A percentile compares a stretch with the other conserved stretches of the same genome.
These are phyloP conservation scores for Quercus tomentella DNA, from an alignment of 331 rosid species.

Conservation along the genomic window DNA sequence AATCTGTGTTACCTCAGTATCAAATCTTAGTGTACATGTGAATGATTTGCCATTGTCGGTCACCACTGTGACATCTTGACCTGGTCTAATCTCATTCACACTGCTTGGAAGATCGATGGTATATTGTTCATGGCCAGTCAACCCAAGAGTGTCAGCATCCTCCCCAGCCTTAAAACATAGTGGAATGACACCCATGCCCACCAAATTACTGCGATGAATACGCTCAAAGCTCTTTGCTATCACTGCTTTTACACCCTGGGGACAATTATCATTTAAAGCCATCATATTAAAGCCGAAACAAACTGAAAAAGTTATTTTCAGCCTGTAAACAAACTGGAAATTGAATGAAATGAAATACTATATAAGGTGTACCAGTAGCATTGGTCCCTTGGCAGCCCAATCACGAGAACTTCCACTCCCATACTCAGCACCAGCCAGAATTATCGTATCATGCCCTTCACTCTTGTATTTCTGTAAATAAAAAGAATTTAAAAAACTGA, in stretches of 20 bases:
- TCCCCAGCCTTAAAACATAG: constrained; percentile 81
- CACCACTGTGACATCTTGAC: constrained; percentile 68
- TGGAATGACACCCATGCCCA: constrained; percentile 94
- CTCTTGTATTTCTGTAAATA: constrained; percentile 63
- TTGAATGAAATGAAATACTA: background rate
- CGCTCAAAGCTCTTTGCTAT: constrained; percentile 90
- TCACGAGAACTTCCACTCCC: constrained; percentile 97
- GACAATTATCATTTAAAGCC: background rate
- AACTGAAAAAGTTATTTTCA: background rate
- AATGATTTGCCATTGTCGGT: constrained; percentile 66
- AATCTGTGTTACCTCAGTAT: constrained; percentile 63
- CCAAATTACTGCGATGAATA: constrained; percentile 91
- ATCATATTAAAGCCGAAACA: background rate
- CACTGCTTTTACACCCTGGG: constrained; percentile 87
- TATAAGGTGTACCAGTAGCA: constrained; percentile 57
- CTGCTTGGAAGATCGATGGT: constrained; percentile 68
- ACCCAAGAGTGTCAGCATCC: constrained; percentile 77
- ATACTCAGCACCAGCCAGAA: constrained; percentile 90
- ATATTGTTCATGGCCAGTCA: constrained; percentile 70
- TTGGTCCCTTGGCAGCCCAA: constrained; percentile 96
- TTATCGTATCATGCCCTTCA: constrained; percentile 66
- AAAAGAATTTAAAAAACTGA: constrained; percentile 3
- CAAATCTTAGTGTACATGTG: constrained; percentile 62
- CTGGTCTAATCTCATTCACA: constrained; percentile 66
- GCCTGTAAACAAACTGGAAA: background rate